A percentile compares a stretch with the other conserved stretches of the same genome.
phyloP scores from a whole-genome alignment of 2,329 filamentous ascomycete species.

The Thermomyces lanuginosus region DNA sequence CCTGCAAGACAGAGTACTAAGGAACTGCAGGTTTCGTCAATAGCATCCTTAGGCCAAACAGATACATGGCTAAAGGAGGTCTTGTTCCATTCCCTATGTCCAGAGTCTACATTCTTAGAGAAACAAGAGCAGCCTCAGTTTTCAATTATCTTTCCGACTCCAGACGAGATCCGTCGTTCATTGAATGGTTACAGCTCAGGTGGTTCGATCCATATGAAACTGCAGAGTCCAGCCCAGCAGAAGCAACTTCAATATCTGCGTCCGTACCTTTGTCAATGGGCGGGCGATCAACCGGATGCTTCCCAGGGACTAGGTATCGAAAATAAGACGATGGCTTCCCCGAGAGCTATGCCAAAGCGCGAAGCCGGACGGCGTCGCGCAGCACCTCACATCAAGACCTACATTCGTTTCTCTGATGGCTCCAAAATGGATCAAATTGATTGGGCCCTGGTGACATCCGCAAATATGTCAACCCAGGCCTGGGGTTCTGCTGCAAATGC shows the following conservation, averaged over 20 bases:
- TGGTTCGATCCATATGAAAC: slow-evolving; percentile 66
- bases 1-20: slow-evolving; percentile 18
- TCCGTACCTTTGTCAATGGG: slow-evolving; percentile 61
- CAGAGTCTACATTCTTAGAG: slow-evolving; percentile 6
- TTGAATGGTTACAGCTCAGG: slow-evolving; percentile 66
- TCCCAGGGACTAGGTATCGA: neutral
- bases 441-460: slow-evolving; percentile 78
- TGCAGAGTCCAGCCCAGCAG: slow-evolving; percentile 49
- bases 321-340: neutral
- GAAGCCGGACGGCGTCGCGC: slow-evolving; percentile 50
- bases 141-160: slow-evolving; percentile 65
- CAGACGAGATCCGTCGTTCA: slow-evolving; percentile 58
- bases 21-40: slow-evolving; percentile 57
- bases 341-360: slow-evolving; percentile 8
- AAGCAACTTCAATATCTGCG: slow-evolving; percentile 59
- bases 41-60: slow-evolving; percentile 57
- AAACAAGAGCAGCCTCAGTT: slow-evolving; percentile 32
- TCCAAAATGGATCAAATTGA: slow-evolving; percentile 39
- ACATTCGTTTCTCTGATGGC: slow-evolving; percentile 45
- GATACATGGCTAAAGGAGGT: slow-evolving; percentile 56
- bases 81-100: slow-evolving; percentile 36
- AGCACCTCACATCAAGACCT: slow-evolving; percentile 82
- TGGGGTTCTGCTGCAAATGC: slow-evolving; percentile 54
- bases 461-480: slow-evolving; percentile 78
- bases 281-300: slow-evolving; percentile 34